phyloP scores from a whole-genome alignment of 371 early-diverging fungal species.

The Batrachochytrium dendrobatidis region DNA sequence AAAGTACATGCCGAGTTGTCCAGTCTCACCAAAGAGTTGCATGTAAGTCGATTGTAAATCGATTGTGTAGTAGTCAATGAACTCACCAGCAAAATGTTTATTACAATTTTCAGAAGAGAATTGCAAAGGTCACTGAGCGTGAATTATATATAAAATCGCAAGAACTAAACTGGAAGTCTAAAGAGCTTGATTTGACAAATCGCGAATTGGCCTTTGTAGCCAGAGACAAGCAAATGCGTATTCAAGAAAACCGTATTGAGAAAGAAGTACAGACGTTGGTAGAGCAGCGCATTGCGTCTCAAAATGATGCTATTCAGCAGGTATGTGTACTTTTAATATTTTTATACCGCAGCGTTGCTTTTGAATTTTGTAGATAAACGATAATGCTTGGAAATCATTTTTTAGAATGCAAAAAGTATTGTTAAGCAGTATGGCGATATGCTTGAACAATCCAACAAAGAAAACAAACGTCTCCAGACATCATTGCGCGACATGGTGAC shows the following conservation, averaged over 20 bases:
- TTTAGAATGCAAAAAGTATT: not conserved
- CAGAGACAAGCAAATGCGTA: not conserved
- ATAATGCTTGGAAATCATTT: no score
- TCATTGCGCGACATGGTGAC: conserved; percentile 12
- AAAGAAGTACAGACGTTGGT: not conserved
- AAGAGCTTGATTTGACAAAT: not conserved
- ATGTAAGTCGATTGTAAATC: no score
- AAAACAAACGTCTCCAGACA: conserved; percentile 14
- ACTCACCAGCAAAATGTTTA: no score
- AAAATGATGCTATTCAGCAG: not conserved
- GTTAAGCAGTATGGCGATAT: conserved; percentile 6
- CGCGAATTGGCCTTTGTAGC: not conserved
- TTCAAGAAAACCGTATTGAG: not conserved
- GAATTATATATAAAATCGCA: not conserved
- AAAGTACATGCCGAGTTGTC: not conserved
- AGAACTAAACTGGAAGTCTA: not conserved
- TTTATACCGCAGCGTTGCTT: no score
- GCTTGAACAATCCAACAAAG: conserved; percentile 5
- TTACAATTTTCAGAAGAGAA: no score
- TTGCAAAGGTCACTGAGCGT: not conserved
- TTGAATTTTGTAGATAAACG: no score
- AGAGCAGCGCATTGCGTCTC: not conserved
- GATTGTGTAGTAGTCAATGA: no score
- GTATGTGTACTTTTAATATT: no score
- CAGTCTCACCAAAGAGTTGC: not conserved